These are phyloP conservation scores for Flaveria sonorensis DNA, from an alignment of 129 eudicot genomes.

Conservation along the genomic window DNA sequence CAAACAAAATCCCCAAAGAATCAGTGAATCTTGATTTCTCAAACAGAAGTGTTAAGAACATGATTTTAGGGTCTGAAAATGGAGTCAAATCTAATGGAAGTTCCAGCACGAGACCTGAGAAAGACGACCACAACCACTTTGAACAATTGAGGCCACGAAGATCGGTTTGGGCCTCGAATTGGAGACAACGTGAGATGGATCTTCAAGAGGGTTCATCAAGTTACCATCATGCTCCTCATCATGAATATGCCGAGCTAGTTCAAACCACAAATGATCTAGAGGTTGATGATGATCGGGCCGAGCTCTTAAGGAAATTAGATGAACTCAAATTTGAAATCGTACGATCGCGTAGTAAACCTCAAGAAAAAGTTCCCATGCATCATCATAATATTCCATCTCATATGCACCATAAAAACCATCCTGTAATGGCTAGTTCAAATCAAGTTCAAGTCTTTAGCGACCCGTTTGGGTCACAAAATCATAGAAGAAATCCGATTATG, in stretches of 20 bases:
- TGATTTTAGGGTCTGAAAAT: conserved; percentile 51
- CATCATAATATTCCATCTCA: conserved; percentile 43
- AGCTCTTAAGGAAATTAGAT: conserved; percentile 79
- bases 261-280: conserved; percentile 35
- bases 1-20: conserved; percentile 46
- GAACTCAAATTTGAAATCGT: conserved; percentile 76
- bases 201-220: conserved; percentile 55
- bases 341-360: conserved; percentile 55
- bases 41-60: conserved; percentile 44
- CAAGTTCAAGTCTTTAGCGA: conserved; percentile 54
- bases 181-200: conserved; percentile 43
- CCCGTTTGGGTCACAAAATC: conserved; percentile 62
- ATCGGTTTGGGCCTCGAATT: conserved; percentile 37
- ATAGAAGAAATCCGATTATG: conserved; percentile 39
- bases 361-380: conserved; percentile 53
- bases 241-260: conserved; percentile 42
- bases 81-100: conserved; percentile 47
- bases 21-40: conserved; percentile 41
- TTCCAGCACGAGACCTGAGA: conserved; percentile 43
- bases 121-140: conserved; percentile 29
- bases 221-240: conserved; percentile 34
- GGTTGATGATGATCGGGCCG: conserved; percentile 63
- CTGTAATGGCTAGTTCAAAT: conserved; percentile 41
- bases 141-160: conserved; percentile 46
- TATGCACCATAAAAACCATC: conserved; percentile 38